A percentile compares a stretch with the other conserved stretches of the same genome.
Evolutionary conservation across 257 asterid genomes (phyloP).

Genomic region (Solanum piurae): DNA sequence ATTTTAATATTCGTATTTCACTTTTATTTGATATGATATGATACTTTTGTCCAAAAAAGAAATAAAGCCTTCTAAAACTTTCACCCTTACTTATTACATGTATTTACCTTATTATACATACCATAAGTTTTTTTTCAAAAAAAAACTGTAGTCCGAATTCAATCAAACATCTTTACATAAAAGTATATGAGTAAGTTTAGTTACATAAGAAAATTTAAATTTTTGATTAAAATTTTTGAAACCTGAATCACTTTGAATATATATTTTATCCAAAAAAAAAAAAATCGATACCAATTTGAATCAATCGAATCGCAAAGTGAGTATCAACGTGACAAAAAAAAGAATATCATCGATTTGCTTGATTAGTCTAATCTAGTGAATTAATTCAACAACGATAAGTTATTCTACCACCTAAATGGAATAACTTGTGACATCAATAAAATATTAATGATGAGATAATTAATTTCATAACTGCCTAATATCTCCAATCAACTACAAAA

Average conservation of each 20-base stretch:
- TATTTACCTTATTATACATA: background rate
- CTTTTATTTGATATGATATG: background rate
- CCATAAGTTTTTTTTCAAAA: background rate
- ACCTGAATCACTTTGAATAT: no score
- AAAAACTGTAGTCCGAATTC: no score
- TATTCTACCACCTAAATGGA: background rate
- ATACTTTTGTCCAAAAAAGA: background rate
- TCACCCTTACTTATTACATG: background rate
- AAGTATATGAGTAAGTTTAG: background rate
- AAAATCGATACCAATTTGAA: no score
- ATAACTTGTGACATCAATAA: no score
- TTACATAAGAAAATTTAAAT: no score
- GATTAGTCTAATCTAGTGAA: no score
- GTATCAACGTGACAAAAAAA: no score
- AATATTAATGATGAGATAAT: no score
- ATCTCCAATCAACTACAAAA: accelerated
- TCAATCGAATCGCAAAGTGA: no score
- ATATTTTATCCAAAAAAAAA: no score
- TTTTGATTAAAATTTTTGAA: no score
- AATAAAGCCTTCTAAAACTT: background rate
- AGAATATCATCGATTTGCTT: accelerated
- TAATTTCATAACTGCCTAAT: accelerated
- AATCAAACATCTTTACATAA: background rate
- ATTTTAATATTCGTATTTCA: background rate
- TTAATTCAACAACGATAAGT: background rate